These are phyloP conservation scores for Hymenochaete sp. DNA, from an alignment of 1,284 basidiomycete species.

Conservation along the genomic window DNA sequence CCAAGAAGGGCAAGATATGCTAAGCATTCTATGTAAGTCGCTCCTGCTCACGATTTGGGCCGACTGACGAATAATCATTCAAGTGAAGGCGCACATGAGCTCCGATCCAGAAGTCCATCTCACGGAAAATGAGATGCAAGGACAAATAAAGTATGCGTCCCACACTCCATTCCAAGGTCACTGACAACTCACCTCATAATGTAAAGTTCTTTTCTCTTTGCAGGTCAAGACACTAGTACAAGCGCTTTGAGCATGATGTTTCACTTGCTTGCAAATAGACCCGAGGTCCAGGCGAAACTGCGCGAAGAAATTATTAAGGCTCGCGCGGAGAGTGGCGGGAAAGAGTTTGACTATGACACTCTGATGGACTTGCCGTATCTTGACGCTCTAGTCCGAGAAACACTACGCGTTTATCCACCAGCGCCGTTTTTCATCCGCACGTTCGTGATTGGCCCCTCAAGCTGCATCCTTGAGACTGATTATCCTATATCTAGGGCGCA, in stretches of 20 bases:
- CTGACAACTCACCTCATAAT: slow-evolving; percentile 27
- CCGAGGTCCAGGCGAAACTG: slow-evolving; percentile 23
- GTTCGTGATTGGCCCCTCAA: slow-evolving; percentile 13
- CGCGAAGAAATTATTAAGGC: slow-evolving; percentile 25
- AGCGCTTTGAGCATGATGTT: slow-evolving; percentile 24
- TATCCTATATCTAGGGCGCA: not conserved
- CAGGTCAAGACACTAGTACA: slow-evolving; percentile 27
- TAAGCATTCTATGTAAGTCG: slow-evolving; percentile 26
- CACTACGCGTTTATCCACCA: slow-evolving; percentile 25
- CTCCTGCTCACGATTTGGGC: not conserved
- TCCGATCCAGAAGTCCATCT: not conserved
- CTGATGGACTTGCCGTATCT: slow-evolving; percentile 31
- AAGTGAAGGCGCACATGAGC: slow-evolving; percentile 12
- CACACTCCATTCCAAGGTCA: not conserved
- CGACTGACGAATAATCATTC: not conserved
- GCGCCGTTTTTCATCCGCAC: slow-evolving; percentile 20
- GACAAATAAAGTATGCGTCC: slow-evolving; percentile 27
- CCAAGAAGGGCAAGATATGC: slow-evolving; percentile 26
- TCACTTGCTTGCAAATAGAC: slow-evolving; percentile 24
- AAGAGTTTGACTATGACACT: slow-evolving; percentile 43
- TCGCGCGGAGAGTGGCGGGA: slow-evolving; percentile 28
- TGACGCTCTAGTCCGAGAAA: slow-evolving; percentile 28
- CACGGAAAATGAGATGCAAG: slow-evolving; percentile 28
- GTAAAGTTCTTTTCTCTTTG: slow-evolving; percentile 25
- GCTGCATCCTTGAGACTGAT: not conserved